A percentile compares a stretch with the other conserved stretches of the same genome.
phyloP scores from a whole-genome alignment of 2,329 filamentous ascomycete species.

The Truncatella angustata region DNA sequence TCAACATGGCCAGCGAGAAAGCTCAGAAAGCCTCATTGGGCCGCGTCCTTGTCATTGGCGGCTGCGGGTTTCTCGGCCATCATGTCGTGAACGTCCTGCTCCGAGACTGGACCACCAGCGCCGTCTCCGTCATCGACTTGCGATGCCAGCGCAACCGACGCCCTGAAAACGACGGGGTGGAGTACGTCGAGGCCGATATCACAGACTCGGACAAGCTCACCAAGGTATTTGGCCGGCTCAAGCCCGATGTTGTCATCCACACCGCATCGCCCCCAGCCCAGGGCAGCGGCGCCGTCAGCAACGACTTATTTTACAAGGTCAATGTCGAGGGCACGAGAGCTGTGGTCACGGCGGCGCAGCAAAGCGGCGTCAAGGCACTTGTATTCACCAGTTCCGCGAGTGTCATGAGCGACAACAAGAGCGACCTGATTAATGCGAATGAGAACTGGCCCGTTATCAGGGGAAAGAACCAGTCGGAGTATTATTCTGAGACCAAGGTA shows the following conservation, averaged over 20 bases:
- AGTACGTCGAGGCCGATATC: conserved; percentile 77
- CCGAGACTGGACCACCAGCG: conserved; percentile 53
- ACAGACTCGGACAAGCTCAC: conserved; percentile 62
- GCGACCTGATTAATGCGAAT: conserved; percentile 79
- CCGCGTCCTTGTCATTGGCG: conserved; percentile 75
- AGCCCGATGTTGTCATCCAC: conserved; percentile 85
- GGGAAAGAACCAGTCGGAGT: conserved; percentile 69
- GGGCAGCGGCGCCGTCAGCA: conserved; percentile 49
- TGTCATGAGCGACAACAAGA: conserved; percentile 77
- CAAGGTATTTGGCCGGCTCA: conserved; percentile 61
- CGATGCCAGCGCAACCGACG: conserved; percentile 68
- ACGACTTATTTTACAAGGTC: conserved; percentile 71
- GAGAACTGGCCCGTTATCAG: conserved; percentile 77
- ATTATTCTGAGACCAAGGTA: conserved; percentile 91
- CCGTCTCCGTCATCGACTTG: conserved; percentile 71
- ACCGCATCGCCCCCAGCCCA: conserved; percentile 72
- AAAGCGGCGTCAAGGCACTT: conserved; percentile 72
- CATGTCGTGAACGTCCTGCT: conserved; percentile 76
- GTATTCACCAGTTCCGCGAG: conserved; percentile 92
- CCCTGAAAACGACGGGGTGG: conserved; percentile 50
- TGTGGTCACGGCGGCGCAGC: conserved; percentile 71
- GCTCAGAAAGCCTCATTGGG: conserved; percentile 50
- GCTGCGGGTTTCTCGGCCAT: conserved; percentile 81
- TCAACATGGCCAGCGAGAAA: conserved; percentile 4
- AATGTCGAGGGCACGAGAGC: conserved; percentile 85